These are phyloP conservation scores for Claviceps maximensis DNA, from an alignment of 2,329 filamentous ascomycete species.

Conservation along the genomic window DNA sequence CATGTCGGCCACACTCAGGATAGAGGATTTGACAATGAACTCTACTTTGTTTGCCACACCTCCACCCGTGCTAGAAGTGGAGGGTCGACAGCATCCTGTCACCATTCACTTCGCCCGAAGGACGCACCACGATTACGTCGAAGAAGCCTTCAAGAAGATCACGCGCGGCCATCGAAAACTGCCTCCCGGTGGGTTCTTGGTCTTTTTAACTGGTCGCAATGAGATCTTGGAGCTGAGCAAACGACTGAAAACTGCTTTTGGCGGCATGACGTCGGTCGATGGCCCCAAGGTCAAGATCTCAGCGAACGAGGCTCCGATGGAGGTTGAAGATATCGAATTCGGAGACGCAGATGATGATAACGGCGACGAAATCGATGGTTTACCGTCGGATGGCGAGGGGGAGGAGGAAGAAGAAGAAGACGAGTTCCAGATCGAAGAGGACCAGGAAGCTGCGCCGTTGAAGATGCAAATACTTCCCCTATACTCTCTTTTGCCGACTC, in stretches of 20 bases:
- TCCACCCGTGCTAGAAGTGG: constrained; percentile 76
- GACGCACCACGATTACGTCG: constrained; percentile 77
- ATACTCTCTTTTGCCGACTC: constrained; percentile 82
- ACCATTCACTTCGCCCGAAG: constrained; percentile 76
- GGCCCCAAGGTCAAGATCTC: constrained; percentile 61
- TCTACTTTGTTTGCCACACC: constrained; percentile 60
- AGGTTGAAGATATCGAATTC: constrained; percentile 79
- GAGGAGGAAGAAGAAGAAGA: constrained; percentile 43
- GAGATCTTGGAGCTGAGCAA: constrained; percentile 82
- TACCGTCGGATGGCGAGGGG: constrained; percentile 42
- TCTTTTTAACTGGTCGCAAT: constrained; percentile 87
- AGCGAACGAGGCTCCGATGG: constrained; percentile 63
- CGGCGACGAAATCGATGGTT: constrained; percentile 45
- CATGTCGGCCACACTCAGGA: constrained; percentile 91
- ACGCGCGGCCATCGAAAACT: constrained; percentile 78
- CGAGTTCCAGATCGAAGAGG: constrained; percentile 57
- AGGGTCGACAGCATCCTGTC: constrained; percentile 84
- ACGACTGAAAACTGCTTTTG: constrained; percentile 55
- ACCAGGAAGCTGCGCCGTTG: constrained; percentile 43
- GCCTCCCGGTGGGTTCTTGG: constrained; percentile 78
- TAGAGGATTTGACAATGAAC: constrained; percentile 84
- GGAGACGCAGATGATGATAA: constrained; percentile 55
- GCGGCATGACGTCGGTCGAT: constrained; percentile 40
- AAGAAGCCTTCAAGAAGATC: constrained; percentile 81
- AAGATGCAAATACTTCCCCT: constrained; percentile 84